These are phyloP conservation scores for Blumeriella jaapii DNA, from an alignment of 2,329 filamentous ascomycete species.

Conservation along the genomic window DNA sequence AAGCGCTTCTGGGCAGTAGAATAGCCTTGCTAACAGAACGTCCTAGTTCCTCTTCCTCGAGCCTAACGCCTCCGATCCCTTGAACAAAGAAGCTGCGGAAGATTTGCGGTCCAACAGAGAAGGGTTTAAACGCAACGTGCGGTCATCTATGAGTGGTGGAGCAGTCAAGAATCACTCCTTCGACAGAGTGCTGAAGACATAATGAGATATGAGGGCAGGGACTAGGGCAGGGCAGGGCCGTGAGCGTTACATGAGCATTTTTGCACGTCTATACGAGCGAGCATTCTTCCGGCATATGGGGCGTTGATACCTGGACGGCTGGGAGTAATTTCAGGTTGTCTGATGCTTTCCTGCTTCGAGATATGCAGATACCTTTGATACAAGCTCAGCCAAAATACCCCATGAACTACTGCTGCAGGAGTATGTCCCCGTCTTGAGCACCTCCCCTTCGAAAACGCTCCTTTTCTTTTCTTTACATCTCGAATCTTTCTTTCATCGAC, in stretches of 20 bases:
- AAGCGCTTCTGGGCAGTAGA: neutral
- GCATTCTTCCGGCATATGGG: conserved; percentile 19
- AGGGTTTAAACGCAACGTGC: conserved; percentile 83
- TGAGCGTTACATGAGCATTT: conserved; percentile 18
- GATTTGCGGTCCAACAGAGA: conserved; percentile 80
- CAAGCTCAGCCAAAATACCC: too few species aligned
- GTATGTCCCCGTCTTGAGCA: too few species aligned
- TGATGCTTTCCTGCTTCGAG: conserved; percentile 13
- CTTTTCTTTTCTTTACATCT: too few species aligned
- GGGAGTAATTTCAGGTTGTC: conserved; percentile 18
- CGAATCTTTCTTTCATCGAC: too few species aligned
- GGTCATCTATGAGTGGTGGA: conserved; percentile 72
- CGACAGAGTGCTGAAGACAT: conserved; percentile 59
- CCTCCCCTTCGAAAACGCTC: too few species aligned
- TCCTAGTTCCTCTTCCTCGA: conserved; percentile 91
- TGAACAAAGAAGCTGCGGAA: conserved; percentile 96
- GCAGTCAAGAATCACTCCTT: conserved; percentile 60
- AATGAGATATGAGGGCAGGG: conserved; percentile 6
- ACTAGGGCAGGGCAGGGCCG: conserved; percentile 6
- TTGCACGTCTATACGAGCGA: conserved; percentile 15
- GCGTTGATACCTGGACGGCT: conserved; percentile 16
- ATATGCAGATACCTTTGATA: too few species aligned
- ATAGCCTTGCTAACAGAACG: conserved; percentile 4
- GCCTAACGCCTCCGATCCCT: conserved; percentile 90
- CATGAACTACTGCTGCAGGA: too few species aligned